Evolutionary conservation across 2,329 filamentous ascomycete species (phyloP).

Genomic region (Hortaea werneckii): DNA sequence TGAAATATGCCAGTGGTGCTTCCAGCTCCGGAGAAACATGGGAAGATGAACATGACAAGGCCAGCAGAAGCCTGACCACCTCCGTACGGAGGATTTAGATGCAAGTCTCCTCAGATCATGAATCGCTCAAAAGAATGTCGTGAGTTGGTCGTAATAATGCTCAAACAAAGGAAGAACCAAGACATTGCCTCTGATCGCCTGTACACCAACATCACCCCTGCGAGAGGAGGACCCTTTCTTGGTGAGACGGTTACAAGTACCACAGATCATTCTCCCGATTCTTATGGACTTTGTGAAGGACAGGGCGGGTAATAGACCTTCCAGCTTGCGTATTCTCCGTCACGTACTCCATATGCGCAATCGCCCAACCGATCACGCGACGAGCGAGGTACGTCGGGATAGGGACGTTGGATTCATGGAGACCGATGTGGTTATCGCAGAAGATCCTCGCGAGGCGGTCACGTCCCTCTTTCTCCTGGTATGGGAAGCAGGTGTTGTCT

Average conservation of each 20-base stretch:
- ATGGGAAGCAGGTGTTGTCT: too few relatives aligned
- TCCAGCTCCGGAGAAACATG: background rate
- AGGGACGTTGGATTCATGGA: background rate
- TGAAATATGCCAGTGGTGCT: background rate
- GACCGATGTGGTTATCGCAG: background rate
- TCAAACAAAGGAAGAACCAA: too few relatives aligned
- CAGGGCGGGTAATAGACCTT: too few relatives aligned
- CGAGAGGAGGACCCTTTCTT: background rate
- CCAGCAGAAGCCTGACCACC: background rate
- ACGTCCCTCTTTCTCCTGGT: too few relatives aligned
- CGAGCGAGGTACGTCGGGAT: background rate
- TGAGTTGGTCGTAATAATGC: background rate
- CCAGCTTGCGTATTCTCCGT: too few relatives aligned
- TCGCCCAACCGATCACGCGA: background rate
- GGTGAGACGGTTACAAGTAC: background rate
- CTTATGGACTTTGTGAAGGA: too few relatives aligned
- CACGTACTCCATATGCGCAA: too few relatives aligned
- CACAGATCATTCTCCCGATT: too few relatives aligned
- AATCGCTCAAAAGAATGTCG: background rate
- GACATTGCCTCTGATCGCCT: background rate
- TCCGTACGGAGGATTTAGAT: background rate
- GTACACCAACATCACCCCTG: background rate
- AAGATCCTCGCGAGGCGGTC: background rate
- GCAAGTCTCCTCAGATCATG: background rate
- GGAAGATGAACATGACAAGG: background rate